Evolutionary conservation across 2,329 filamentous ascomycete species (phyloP).

Genomic region (Trichophyton schoenleinii): DNA sequence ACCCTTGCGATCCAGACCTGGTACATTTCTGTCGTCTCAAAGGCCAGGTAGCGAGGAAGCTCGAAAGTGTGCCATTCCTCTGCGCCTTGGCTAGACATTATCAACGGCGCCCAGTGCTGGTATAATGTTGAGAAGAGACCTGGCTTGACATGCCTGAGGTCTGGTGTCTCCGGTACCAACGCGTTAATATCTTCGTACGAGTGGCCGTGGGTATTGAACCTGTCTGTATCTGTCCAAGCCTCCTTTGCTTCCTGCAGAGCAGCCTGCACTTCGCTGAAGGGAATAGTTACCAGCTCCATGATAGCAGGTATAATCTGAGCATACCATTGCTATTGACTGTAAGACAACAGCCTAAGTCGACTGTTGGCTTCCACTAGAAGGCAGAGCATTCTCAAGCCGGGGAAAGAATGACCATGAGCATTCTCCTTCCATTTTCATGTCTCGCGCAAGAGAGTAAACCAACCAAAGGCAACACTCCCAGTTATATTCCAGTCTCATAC

Average conservation of each 20-base stretch:
- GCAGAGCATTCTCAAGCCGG: neutral
- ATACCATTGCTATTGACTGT: neutral
- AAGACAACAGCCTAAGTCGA: neutral
- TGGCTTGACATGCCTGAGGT: constrained; percentile 14
- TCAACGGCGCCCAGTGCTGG: constrained; percentile 32
- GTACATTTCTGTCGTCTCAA: constrained; percentile 20
- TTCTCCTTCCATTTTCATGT: neutral
- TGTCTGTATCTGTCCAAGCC: constrained; percentile 8
- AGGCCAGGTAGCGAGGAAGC: constrained; percentile 13
- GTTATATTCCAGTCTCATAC: too few species aligned
- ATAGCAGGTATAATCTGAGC: neutral
- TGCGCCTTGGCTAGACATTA: constrained; percentile 26
- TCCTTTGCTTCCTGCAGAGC: constrained; percentile 7
- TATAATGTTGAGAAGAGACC: constrained; percentile 29
- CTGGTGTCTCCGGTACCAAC: constrained; percentile 12
- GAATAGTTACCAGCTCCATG: constrained; percentile 9
- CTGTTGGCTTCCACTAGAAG: neutral
- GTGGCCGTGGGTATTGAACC: constrained; percentile 30
- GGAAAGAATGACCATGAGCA: neutral
- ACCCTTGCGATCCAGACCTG: constrained; percentile 12
- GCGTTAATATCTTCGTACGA: constrained; percentile 21
- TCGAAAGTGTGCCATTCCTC: constrained; percentile 12
- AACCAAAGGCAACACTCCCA: too few species aligned
- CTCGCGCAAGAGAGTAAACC: neutral
- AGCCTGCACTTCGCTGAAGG: constrained; percentile 9